Conservation (phyloP, 2,329 filamentous ascomycete species). For the Lecanicillium sp. region DNA sequence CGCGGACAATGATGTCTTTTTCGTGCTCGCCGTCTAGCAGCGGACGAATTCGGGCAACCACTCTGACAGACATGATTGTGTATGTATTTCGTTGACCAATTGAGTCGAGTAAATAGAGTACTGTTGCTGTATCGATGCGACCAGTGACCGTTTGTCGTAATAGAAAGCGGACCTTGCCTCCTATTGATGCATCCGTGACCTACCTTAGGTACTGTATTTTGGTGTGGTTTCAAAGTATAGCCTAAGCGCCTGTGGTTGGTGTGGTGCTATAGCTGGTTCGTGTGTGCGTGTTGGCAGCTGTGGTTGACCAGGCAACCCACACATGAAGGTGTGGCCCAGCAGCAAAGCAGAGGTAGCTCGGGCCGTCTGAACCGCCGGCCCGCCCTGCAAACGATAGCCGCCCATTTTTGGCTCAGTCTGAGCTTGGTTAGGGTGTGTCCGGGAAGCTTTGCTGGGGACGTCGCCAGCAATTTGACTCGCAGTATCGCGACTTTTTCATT, state of each 20-base stretch:
- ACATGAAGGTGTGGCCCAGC: background rate
- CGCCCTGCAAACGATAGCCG: background rate
- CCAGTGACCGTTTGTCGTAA: background rate
- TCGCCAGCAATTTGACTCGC: background rate
- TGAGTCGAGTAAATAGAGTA: constrained; percentile 12
- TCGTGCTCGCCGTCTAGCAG: constrained; percentile 80
- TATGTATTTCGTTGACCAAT: constrained; percentile 5
- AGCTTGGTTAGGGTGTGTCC: constrained; percentile 6
- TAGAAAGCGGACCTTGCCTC: background rate
- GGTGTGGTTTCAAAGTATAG: constrained; percentile 9
- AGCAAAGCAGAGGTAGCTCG: background rate
- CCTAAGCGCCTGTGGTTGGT: constrained; percentile 1
- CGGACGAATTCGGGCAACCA: constrained; percentile 86
- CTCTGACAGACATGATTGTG: constrained; percentile 60
- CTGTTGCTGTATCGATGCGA: background rate
- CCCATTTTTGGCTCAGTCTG: background rate
- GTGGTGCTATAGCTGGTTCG: too few relatives aligned
- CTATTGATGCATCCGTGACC: constrained; percentile 10
- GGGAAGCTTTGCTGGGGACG: constrained; percentile 7
- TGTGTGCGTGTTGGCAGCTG: background rate
- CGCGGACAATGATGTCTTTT: constrained; percentile 76
- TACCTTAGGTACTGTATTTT: constrained; percentile 12
- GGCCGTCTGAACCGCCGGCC: constrained; percentile 12
- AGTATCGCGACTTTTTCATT: background rate
- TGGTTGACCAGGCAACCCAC: constrained; percentile 11